Evolutionary conservation across 2,329 filamentous ascomycete species (phyloP), one percentile per base, ranked within the genome.

Genomic region (Colletotrichum melonis): DNA sequence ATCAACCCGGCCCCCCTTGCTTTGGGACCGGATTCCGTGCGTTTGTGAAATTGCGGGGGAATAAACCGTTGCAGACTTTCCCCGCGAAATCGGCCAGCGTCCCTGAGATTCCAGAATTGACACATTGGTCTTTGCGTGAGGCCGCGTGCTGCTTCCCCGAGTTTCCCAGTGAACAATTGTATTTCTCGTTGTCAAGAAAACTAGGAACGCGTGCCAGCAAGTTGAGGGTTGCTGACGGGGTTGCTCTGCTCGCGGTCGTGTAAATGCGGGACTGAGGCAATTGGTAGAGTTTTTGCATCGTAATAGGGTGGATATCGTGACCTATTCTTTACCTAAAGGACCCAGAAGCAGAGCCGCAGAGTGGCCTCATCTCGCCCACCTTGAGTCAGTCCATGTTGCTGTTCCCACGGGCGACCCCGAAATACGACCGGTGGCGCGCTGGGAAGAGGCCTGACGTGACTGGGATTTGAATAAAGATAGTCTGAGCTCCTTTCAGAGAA

Each of bases 271-370:
- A 73, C 70, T 55, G 60, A 73, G 55, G 60, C 67, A 64, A 70
- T 65, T 70, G 54, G 55, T 38, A 52, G 55, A 65, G 67, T 73
- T 70, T 73, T 65, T 30, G 12, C 70, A 73, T 70, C 67, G 70
- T 73, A 73, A 73, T 73, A 73, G 12, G 63, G 70, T 73, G 70
- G 70, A 73, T 73, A 70, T 73, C 26, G 38, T 73, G 70, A 73
- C 67, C 66, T 65, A 56, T 32, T 19, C 38, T 60, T 73, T 73
- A 73, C 70, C 54, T 73, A 73, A 73, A 46, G 52, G 55, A 52
- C 70, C 70, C 70, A 73, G 70, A 22, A 46, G 67, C 55, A 70
- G 66, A 73, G 67, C 70, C 70, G 70, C 54, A 70, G 55, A 57
- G 70, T 73, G 70, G 70, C 70, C 70, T 73, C 60, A 73, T 67